A percentile compares a stretch with the other conserved stretches of the same genome.
phyloP scores from a whole-genome alignment of 2,329 filamentous ascomycete genomes.

The Cladophialophora yegresii region DNA sequence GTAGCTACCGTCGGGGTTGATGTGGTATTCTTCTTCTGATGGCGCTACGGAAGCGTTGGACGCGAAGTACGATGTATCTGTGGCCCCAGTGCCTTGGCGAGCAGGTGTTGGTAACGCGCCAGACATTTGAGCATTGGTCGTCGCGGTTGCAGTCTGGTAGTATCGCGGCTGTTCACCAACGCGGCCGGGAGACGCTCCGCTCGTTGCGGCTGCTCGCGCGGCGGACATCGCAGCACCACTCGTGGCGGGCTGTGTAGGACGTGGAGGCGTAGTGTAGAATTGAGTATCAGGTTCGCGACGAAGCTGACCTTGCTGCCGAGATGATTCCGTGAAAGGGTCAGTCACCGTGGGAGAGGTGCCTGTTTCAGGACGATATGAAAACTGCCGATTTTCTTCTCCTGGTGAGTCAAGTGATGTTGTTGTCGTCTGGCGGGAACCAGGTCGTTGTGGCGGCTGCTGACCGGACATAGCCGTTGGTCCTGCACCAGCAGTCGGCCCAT shows the following conservation, averaged over 20 bases:
- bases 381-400: conserved; percentile 48
- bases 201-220: conserved; percentile 32
- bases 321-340: conserved; percentile 62
- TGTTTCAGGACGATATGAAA: conserved; percentile 52
- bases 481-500: conserved; percentile 48
- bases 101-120: conserved; percentile 23
- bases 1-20: conserved; percentile 63
- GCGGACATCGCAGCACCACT: conserved; percentile 38
- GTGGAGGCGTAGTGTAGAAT: conserved; percentile 37
- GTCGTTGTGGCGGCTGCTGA: conserved; percentile 37
- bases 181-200: conserved; percentile 15
- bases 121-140: conserved; percentile 20
- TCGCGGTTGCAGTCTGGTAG: conserved; percentile 14
- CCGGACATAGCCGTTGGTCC: conserved; percentile 39
- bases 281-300: conserved; percentile 45
- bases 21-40: conserved; percentile 70
- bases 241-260: conserved; percentile 40
- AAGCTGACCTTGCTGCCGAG: conserved; percentile 39
- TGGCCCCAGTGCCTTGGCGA: conserved; percentile 29
- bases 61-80: conserved; percentile 46
- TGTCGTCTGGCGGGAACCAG: conserved; percentile 33
- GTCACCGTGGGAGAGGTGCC: conserved; percentile 59
- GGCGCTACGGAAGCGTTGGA: conserved; percentile 56
- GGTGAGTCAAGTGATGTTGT: conserved; percentile 38
- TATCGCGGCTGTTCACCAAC: conserved; percentile 24